A percentile compares a stretch with the other conserved stretches of the same genome.
These are phyloP conservation scores for Croton setiger DNA, from an alignment of 441 rosid genomes.

Conservation along the genomic window DNA sequence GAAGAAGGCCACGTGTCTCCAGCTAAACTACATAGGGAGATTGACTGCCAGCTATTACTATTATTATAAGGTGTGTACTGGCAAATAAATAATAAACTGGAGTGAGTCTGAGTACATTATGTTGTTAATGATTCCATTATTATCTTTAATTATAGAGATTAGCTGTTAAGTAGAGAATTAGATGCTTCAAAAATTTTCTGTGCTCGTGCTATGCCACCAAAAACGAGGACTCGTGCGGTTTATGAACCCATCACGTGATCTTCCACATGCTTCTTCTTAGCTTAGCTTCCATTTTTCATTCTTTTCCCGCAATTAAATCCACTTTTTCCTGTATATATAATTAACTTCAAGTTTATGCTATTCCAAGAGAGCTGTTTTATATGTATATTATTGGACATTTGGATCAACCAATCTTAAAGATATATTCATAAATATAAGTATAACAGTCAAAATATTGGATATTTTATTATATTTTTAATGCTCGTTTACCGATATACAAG, in stretches of 20 bases:
- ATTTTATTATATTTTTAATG: too few species aligned
- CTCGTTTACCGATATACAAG: too few species aligned
- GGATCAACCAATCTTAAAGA: too few species aligned
- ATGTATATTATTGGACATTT: too few species aligned
- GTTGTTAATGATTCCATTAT: constrained; percentile 13
- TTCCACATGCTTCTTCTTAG: background rate
- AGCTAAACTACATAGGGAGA: constrained; percentile 6
- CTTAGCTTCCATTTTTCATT: background rate
- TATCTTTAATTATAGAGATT: constrained; percentile 23
- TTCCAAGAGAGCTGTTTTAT: too few species aligned
- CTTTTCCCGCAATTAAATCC: background rate
- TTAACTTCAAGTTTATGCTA: too few species aligned
- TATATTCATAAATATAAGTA: too few species aligned
- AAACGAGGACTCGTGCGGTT: constrained; percentile 16
- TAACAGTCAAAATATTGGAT: too few species aligned
- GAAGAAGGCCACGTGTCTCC: constrained; percentile 10
- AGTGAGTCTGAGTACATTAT: background rate
- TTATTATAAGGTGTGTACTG: background rate
- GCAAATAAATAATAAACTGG: background rate
- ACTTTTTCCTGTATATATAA: background rate
- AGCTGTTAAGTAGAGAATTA: background rate
- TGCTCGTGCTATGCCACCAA: constrained; percentile 4
- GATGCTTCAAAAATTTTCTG: constrained; percentile 1
- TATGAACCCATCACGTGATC: constrained; percentile 14
- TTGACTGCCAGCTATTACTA: constrained; percentile 3